Conservation (phyloP, 2,329 filamentous ascomycete genomes). For the Aureobasidium sp. region DNA sequence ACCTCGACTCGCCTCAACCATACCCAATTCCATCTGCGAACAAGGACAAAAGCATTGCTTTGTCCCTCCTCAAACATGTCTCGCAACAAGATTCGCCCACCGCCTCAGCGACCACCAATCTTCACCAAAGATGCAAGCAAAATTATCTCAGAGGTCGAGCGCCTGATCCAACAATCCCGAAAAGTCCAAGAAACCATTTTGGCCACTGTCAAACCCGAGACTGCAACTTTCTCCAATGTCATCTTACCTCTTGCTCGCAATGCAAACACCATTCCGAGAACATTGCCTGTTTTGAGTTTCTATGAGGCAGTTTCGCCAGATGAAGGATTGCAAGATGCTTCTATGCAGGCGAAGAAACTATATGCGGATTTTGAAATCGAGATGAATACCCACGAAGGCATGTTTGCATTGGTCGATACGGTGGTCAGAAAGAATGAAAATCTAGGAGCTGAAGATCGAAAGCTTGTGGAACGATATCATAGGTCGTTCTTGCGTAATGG, state of each 20-base stretch:
- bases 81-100: slow-evolving; percentile 26
- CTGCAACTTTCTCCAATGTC: slow-evolving; percentile 50
- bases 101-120: slow-evolving; percentile 68
- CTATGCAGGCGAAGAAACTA: slow-evolving; percentile 44
- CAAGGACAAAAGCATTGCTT: background rate
- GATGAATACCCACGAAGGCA: slow-evolving; percentile 71
- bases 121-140: slow-evolving; percentile 65
- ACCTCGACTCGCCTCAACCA: no score
- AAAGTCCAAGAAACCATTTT: slow-evolving; percentile 59
- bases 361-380: slow-evolving; percentile 66
- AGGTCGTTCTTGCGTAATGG: slow-evolving; percentile 72
- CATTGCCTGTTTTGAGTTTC: slow-evolving; percentile 49
- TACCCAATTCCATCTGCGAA: background rate
- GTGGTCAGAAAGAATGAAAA: slow-evolving; percentile 44
- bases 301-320: slow-evolving; percentile 46
- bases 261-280: slow-evolving; percentile 43
- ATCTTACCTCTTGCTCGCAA: slow-evolving; percentile 63
- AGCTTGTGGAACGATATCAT: slow-evolving; percentile 67
- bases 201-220: slow-evolving; percentile 48
- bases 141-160: slow-evolving; percentile 49
- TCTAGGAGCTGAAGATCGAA: slow-evolving; percentile 61
- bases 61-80: background rate
- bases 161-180: background rate
- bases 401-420: slow-evolving; percentile 55
- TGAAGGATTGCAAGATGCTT: slow-evolving; percentile 41